These are phyloP conservation scores for Saccharomycopsis schoenii DNA, from an alignment of 805 yeast genomes.

Conservation along the genomic window DNA sequence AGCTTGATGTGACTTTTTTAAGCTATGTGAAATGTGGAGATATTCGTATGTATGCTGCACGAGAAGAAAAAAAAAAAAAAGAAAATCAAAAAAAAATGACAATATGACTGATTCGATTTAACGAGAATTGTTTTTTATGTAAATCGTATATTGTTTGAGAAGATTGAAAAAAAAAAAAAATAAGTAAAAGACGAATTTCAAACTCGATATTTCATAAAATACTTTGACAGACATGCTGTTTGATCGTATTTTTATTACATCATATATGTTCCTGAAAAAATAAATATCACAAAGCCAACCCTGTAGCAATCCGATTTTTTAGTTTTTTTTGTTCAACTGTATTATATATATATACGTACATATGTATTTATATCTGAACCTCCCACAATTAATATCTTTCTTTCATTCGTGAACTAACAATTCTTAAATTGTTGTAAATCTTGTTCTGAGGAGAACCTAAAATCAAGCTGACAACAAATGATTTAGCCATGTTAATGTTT, in stretches of 20 bases:
- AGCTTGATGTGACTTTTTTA: background rate
- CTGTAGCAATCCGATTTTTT: too few species aligned
- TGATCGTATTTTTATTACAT: background rate
- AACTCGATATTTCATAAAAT: too few species aligned
- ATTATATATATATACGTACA: background rate
- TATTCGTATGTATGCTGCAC: background rate
- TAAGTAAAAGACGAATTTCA: background rate
- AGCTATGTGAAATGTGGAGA: background rate
- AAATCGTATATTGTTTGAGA: background rate
- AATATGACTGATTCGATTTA: too few species aligned
- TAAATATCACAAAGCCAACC: background rate
- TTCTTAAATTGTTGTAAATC: slow-evolving; percentile 93
- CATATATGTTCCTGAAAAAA: background rate
- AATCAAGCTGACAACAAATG: slow-evolving; percentile 87
- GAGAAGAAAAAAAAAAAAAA: background rate
- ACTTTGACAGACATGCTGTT: too few species aligned
- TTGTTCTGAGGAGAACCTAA: slow-evolving; percentile 98
- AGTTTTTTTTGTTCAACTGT: too few species aligned
- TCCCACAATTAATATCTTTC: slow-evolving; percentile 58
- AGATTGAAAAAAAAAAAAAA: background rate
- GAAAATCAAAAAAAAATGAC: too few species aligned
- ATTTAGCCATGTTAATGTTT: slow-evolving; percentile 97
- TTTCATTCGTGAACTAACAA: slow-evolving; percentile 93
- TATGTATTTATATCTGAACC: background rate
- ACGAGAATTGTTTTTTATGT: too few species aligned